These are phyloP conservation scores for Penicillium psychrofluorescens DNA, from an alignment of 495 filamentous ascomycete genomes.

Conservation along the genomic window DNA sequence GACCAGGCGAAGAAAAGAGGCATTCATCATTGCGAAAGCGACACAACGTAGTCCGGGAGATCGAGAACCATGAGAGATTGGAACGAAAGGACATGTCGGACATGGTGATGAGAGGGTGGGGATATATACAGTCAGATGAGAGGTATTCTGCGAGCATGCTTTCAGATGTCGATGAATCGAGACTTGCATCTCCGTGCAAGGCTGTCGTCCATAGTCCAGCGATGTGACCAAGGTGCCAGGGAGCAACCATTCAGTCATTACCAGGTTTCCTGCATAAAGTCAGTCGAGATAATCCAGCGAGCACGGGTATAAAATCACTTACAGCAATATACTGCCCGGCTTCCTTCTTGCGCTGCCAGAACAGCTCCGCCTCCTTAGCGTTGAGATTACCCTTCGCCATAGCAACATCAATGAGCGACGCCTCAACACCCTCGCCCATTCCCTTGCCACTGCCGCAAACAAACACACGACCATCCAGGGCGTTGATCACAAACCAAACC, in stretches of 20 bases:
- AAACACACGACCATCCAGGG: constrained; percentile 87
- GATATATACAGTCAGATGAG: too few species aligned
- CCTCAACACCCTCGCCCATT: constrained; percentile 95
- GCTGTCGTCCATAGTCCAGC: too few species aligned
- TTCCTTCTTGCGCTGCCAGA: constrained; percentile 78
- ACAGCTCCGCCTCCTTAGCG: constrained; percentile 62
- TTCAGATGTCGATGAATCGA: too few species aligned
- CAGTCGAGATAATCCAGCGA: constrained; percentile 3
- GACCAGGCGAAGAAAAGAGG: too few species aligned
- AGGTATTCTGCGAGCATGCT: too few species aligned
- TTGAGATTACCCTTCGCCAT: constrained; percentile 74
- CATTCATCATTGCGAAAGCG: too few species aligned
- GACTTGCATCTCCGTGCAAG: too few species aligned
- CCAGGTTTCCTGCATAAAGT: constrained; percentile 28
- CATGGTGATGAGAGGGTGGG: too few species aligned
- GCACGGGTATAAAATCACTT: constrained; percentile 24
- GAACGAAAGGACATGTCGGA: too few species aligned
- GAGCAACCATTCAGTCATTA: constrained; percentile 8
- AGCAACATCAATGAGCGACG: constrained; percentile 69
- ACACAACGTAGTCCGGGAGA: too few species aligned
- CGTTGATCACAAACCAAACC: constrained; percentile 94
- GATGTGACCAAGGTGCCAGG: too few species aligned
- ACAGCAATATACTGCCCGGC: constrained; percentile 83
- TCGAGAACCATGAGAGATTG: too few species aligned
- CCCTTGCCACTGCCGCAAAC: constrained; percentile 91